Evolutionary conservation across 768 basidiomycete species (phyloP), one percentile per base, ranked within the genome.

Genomic region (Rhodosporidiobolus sp.): DNA sequence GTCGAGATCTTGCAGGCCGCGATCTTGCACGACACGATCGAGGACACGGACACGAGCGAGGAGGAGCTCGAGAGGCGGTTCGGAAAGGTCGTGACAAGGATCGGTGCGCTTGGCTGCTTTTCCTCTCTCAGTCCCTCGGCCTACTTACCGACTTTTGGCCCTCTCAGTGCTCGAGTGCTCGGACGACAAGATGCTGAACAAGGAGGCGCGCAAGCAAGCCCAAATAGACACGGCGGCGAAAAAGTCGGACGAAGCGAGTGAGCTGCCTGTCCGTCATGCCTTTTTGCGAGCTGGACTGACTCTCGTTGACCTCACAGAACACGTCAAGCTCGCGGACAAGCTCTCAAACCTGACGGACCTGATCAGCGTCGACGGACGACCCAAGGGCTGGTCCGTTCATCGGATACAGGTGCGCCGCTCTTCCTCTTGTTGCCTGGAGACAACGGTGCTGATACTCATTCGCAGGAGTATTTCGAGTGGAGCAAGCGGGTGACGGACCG

Each of bases 1-100:
- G 32, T 67, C 4, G 55, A 67, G 34, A 34, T 74, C 0, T 57
- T 82, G 1, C 79, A 80, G 61, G 81, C 81, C 0, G 81, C 81
- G 0, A 70, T 81, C 9, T 57, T 81, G 48, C 81, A 82, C 62
- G 81, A 82, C 67, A 80, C 80, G 8, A 78, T 82, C 22, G 81
- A 82, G 65, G 81, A 82, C 59, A 82, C 81, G 20, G 77, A 80
- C 28, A 79, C 79, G 9, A 78, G 79, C 1, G 72, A 78, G 1
- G 76, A 79, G 59, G 81, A 82, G 53, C 76, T 82, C 19, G 69
- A 72, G 43, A 65, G 73, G 19, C 66, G 56, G 28, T 81, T 82
- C 57, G 81, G 81, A 12, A 68, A 73, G 7, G 77, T 77, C 30
- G 81, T 82, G 20, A 79, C 80, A 22, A 61, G 74, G 10, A 82